Percentiles rank a stretch among this genome's conserved stretches.
Evolutionary conservation across 371 early-diverging fungal species (phyloP).

Genomic region (Mucor sp.): DNA sequence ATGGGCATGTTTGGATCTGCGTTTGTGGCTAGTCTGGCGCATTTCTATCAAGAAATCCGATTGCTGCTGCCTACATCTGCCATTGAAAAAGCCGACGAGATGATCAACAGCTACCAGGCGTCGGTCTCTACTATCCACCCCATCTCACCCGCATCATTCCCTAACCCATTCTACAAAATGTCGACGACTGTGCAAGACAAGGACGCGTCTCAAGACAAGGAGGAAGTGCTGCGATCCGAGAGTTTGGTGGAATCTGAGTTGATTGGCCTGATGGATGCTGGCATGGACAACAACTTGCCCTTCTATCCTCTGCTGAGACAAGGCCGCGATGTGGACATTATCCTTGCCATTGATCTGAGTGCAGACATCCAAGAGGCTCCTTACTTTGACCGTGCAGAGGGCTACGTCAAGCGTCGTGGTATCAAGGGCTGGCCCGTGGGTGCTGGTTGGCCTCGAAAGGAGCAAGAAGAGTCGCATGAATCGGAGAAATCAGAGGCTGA

Average conservation of each 20-base stretch:
- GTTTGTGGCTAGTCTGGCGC: constrained; percentile 68
- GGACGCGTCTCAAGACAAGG: constrained; percentile 3
- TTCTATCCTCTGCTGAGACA: constrained; percentile 68
- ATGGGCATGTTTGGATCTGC: constrained; percentile 69
- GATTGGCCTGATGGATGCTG: constrained; percentile 71
- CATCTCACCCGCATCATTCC: constrained; percentile 57
- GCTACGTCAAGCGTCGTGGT: constrained; percentile 49
- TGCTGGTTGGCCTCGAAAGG: constrained; percentile 39
- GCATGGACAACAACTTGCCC: constrained; percentile 76
- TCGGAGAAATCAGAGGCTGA: constrained; percentile 18
- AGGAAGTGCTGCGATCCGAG: constrained; percentile 21
- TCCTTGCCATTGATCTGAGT: constrained; percentile 67
- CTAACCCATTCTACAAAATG: constrained; percentile 55
- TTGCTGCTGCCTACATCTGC: constrained; percentile 38
- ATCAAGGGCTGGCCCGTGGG: constrained; percentile 52
- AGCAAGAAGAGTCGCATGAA: constrained; percentile 26
- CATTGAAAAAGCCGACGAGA: constrained; percentile 35
- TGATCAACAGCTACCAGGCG: constrained; percentile 45
- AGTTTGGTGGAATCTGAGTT: constrained; percentile 30
- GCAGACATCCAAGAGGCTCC: constrained; percentile 67
- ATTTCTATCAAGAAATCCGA: constrained; percentile 61
- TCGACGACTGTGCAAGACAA: constrained; percentile 3
- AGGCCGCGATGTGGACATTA: constrained; percentile 66
- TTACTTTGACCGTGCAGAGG: constrained; percentile 67
- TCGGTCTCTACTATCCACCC: constrained; percentile 56